Evolutionary conservation across 2,329 filamentous ascomycete species (phyloP), one percentile per base, ranked within the genome.

Genomic region (Sclerotinia trifoliorum): DNA sequence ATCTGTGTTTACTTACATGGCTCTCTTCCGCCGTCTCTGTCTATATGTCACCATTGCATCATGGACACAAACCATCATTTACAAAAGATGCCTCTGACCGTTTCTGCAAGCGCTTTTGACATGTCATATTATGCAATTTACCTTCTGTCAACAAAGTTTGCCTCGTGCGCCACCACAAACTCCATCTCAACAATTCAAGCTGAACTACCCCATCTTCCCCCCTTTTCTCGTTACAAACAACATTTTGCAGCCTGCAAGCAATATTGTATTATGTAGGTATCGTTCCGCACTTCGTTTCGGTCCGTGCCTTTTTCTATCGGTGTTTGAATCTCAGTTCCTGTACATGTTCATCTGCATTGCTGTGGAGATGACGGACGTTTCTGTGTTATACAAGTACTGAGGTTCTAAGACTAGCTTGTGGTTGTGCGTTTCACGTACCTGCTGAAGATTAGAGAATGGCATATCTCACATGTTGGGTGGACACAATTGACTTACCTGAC

Each of bases 81-180:
- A 32, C 46, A 42, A 39, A 39, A 63, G 60, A 39, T 63, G 32
- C n/a, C 8, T 26, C 32, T 63, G 60, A 51, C 60, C 60, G 60
- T 51, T 63, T 63, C 46, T 63, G 60, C 60, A 63, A 63, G 60
- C 60, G 60, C 60, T 63, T 51, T 51, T 51, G 60, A 63, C 60
- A 63, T 51, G 60, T 63, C 60, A 52, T 62, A 24, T 63, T 39
- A 49, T 51, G 60, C 60, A 63, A 63, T 63, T 63, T 26, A 63
- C 60, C 60, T 63, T 51, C n/a, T 51, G 60, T 63, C 60, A 63
- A 26, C 15, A 32, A 63, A 63, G 46, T 51, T 63, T 63, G 60
- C 60, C 46, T 51, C 32, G 46, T 63, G 46, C 46, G 46, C 46
- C 46, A 42, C 60, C 10, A 39, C 60, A 51, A 63, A 51, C 46